Evolutionary conservation across 176 grass and related monocot species (phyloP), one percentile per base, ranked within the genome.

Genomic region (Avena atlantica): DNA sequence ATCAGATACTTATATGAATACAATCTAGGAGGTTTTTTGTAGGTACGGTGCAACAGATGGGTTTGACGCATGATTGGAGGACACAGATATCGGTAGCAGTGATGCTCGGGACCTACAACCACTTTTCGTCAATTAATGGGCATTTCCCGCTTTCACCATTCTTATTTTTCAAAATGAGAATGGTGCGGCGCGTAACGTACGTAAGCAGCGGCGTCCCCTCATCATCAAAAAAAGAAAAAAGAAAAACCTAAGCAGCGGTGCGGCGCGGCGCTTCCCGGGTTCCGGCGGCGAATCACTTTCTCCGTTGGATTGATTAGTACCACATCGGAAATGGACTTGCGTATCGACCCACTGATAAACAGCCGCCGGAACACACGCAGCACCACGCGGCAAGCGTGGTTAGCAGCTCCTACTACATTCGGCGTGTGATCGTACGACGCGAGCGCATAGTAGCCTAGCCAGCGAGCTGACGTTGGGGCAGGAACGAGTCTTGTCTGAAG

Each of bases 301-400:
- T 67, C 13, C 64, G 29, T 19, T 14, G 0, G 44, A 45, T 45
- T 70, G 15, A 40, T 40, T 68, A 36, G 29, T 37, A 70, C 66
- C 66, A 70, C 67, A 8, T 70, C 34, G 67, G 34, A 37, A 37
- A 8, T 42, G 31, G 15, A 40, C 7, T 2, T 1, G 3, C 27
- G 34, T 34, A 20, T 70, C 16, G 7, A 37, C 34, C 4, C 1
- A 40, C 67, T 19, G 3, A 70, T 70, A 70, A 70, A 8, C 31
- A 4, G 15, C 4, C 31, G 66, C 7, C 34, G 67, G 67, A 20
- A 40, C 34, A 34, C 14, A 2, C 34, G 7, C 2, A 70, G 34
- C 67, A 70, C 34, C 67, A 70, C 67, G 67, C 10, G 67, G 67
- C 67, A 70, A 42, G 8, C 67, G 67, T 70, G 67, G 67, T 70